Evolutionary conservation across 148 eudicot species (phyloP).

Genomic region (Silene conica): DNA sequence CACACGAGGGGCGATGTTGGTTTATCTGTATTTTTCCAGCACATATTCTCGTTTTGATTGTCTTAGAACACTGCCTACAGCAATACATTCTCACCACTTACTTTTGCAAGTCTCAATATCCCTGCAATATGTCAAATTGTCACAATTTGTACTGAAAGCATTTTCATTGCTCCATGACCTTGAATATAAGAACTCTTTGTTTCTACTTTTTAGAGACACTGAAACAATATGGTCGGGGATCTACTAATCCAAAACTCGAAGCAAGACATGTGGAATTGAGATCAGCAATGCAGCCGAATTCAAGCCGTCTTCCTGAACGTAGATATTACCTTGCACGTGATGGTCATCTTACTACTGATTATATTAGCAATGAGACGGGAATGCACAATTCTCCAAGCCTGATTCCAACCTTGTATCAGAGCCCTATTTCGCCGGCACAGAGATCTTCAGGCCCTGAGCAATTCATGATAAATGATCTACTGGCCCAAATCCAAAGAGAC

Average conservation of each 20-base stretch:
- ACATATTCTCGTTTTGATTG: too few relatives aligned
- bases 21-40: too few relatives aligned
- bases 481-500: background rate
- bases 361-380: background rate
- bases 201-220: constrained; percentile 30
- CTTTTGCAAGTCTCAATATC: too few relatives aligned
- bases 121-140: too few relatives aligned
- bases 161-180: too few relatives aligned
- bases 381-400: background rate
- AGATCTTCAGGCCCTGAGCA: background rate
- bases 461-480: constrained; percentile 9
- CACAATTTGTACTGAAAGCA: too few relatives aligned
- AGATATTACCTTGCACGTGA: background rate
- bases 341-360: background rate
- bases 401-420: background rate
- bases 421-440: background rate
- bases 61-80: too few relatives aligned
- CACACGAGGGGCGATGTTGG: too few relatives aligned
- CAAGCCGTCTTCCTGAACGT: background rate
- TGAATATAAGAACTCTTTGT: background rate
- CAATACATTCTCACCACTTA: too few relatives aligned
- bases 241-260: background rate
- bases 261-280: background rate
- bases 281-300: constrained; percentile 3
- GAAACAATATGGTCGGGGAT: constrained; percentile 16